These are phyloP conservation scores for Parachaetomium inaequale DNA, from an alignment of 495 filamentous ascomycete genomes.

Conservation along the genomic window DNA sequence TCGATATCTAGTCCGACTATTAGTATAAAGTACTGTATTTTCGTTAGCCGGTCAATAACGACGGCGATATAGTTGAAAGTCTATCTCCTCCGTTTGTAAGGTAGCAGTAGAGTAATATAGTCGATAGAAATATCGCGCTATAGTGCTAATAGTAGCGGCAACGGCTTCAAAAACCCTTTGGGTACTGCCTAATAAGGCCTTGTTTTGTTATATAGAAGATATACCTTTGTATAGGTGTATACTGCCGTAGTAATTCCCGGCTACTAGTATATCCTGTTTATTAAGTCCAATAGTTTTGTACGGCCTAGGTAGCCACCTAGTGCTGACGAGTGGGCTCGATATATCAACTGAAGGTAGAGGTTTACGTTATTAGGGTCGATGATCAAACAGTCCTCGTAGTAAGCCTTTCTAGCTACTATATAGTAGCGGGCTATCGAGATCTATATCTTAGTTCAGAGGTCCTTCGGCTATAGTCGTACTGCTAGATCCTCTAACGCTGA, in stretches of 20 bases:
- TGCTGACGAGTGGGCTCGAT: background rate
- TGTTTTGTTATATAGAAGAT: background rate
- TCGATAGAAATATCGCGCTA: background rate
- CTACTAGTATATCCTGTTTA: background rate
- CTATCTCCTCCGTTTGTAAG: background rate
- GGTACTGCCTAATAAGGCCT: background rate
- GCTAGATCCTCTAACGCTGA: too few species aligned
- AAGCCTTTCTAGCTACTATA: background rate
- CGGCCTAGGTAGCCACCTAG: background rate
- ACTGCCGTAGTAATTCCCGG: background rate
- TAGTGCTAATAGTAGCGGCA: background rate
- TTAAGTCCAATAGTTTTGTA: background rate
- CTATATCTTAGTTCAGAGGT: background rate
- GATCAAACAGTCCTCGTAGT: background rate
- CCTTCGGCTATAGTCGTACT: conserved; percentile 5
- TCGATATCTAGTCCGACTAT: background rate
- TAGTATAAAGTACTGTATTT: background rate
- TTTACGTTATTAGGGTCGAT: too few species aligned
- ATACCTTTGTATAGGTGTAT: background rate
- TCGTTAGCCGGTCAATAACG: background rate
- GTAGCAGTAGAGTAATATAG: background rate
- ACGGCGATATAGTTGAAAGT: background rate
- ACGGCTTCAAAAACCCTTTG: background rate
- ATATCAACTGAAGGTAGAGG: background rate
- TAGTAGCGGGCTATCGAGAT: background rate